Percentiles rank a stretch among this genome's conserved stretches.
Evolutionary conservation across 2,329 filamentous ascomycete genomes (phyloP).

Genomic region (Sclerotinia sclerotiorum): DNA sequence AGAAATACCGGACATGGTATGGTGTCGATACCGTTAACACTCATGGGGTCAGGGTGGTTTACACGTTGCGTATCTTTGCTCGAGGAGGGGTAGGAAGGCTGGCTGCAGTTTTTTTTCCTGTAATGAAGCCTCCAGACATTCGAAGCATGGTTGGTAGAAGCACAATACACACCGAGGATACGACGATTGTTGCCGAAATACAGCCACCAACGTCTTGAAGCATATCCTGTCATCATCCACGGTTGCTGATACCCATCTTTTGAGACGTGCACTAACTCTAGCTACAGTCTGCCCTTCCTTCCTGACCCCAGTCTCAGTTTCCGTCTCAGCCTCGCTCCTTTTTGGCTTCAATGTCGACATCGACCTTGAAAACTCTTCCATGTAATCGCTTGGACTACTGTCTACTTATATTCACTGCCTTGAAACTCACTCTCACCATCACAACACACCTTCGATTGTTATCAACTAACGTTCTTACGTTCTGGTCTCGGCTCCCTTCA

Average conservation of each 20-base stretch:
- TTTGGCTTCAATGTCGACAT: no score
- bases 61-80: not conserved
- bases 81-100: not conserved
- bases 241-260: no score
- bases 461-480: not conserved
- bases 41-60: not conserved
- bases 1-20: not conserved
- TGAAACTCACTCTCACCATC: no score
- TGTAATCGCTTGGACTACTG: no score
- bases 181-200: not conserved
- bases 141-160: not conserved
- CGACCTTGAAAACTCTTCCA: no score
- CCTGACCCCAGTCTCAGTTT: no score
- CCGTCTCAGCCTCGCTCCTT: no score
- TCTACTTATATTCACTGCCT: no score
- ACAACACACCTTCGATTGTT: accelerated
- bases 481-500: not conserved
- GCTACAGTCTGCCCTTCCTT: no score
- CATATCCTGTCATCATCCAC: not conserved
- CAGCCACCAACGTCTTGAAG: not conserved
- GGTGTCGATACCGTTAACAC: not conserved
- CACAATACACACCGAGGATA: not conserved
- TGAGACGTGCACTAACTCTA: no score
- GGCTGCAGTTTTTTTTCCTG: not conserved
- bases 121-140: not conserved